These are phyloP conservation scores for Termitomyces titanicus DNA, from an alignment of 768 basidiomycete species.

Conservation along the genomic window DNA sequence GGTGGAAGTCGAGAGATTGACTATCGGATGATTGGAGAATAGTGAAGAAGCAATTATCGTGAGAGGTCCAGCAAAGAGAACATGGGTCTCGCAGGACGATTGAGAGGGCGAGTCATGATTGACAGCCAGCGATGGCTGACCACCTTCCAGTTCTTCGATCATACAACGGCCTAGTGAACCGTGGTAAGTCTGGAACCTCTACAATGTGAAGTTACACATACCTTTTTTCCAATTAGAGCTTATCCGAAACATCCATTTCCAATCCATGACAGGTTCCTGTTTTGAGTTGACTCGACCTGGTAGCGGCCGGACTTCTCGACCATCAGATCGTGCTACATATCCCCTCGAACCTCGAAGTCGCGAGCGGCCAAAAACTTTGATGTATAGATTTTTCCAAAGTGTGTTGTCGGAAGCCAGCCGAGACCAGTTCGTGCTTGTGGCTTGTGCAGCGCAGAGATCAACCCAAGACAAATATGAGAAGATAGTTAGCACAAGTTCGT, in stretches of 20 bases:
- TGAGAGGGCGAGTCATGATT: background rate
- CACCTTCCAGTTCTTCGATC: slow-evolving; percentile 34
- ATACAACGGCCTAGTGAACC: slow-evolving; percentile 58
- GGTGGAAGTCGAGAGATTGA: slow-evolving; percentile 34
- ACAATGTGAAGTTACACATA: slow-evolving; percentile 27
- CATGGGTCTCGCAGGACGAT: slow-evolving; percentile 27
- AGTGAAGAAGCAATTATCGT: slow-evolving; percentile 55
- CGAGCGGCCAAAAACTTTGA: slow-evolving; percentile 60
- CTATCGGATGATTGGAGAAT: slow-evolving; percentile 28
- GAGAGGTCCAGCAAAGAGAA: slow-evolving; percentile 58
- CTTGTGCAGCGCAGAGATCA: slow-evolving; percentile 66
- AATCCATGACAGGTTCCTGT: slow-evolving; percentile 46
- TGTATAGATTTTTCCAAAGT: slow-evolving; percentile 68
- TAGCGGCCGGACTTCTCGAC: slow-evolving; percentile 54
- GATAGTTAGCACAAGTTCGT: slow-evolving; percentile 71
- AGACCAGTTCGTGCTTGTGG: slow-evolving; percentile 62
- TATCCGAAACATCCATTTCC: slow-evolving; percentile 88
- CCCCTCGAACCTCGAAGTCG: slow-evolving; percentile 69
- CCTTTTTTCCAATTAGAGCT: slow-evolving; percentile 82
- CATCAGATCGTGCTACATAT: slow-evolving; percentile 52
- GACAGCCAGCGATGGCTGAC: background rate
- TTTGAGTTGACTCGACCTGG: slow-evolving; percentile 46
- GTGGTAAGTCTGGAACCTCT: background rate
- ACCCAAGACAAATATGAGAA: slow-evolving; percentile 66
- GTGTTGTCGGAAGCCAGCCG: slow-evolving; percentile 67